Conservation (phyloP, 768 basidiomycete genomes). For the Erythrobasidium yunnanense region DNA sequence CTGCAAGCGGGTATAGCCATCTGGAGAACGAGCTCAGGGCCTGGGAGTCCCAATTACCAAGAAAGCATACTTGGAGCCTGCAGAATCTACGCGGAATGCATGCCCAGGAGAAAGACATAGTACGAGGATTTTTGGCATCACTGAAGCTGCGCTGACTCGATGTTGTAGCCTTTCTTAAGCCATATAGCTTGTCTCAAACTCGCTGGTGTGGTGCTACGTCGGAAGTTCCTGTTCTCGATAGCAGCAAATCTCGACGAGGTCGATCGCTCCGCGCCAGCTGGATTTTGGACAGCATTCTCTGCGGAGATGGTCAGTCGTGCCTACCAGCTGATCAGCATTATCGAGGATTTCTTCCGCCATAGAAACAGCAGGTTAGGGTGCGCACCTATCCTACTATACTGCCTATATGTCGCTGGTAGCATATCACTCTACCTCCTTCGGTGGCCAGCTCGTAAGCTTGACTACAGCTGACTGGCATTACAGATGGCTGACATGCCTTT, state of each 20-base stretch:
- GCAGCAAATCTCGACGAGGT: neutral
- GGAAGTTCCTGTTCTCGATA: slow-evolving; percentile 7
- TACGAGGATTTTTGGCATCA: no score
- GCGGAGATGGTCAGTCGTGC: neutral
- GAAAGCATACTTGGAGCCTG: neutral
- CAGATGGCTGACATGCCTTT: neutral
- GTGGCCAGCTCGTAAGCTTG: neutral
- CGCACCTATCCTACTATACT: neutral
- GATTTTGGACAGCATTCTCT: slow-evolving; percentile 1
- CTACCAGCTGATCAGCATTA: neutral
- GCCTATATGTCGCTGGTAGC: slow-evolving; percentile 4
- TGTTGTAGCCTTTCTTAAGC: slow-evolving; percentile 5
- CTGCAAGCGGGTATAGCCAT: neutral
- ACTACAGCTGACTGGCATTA: neutral
- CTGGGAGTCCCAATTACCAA: neutral
- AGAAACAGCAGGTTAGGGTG: neutral
- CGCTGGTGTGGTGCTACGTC: slow-evolving; percentile 7
- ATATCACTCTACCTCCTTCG: neutral
- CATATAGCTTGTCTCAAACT: slow-evolving; percentile 3
- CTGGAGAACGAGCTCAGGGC: neutral
- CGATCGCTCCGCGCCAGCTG: neutral
- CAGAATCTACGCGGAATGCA: slow-evolving; percentile 12
- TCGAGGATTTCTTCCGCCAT: slow-evolving; percentile 6
- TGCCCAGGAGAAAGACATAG: slow-evolving; percentile 6
- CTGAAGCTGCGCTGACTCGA: no score